These are phyloP conservation scores for Cladorrhinum sp. DNA, from an alignment of 2,329 filamentous ascomycete genomes.

Conservation along the genomic window DNA sequence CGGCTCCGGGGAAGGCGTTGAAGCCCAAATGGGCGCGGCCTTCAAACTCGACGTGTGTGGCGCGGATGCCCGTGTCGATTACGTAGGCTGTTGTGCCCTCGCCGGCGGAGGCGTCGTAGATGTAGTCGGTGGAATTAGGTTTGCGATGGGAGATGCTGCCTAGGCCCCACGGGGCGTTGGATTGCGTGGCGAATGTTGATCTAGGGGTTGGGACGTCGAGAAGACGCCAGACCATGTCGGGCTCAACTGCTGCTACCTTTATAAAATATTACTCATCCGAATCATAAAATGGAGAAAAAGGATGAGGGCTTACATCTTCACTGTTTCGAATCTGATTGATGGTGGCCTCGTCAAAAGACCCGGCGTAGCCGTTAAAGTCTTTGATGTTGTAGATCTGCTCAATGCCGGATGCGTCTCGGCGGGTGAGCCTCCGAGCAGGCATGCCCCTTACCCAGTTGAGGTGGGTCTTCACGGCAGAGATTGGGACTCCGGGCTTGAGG, in stretches of 20 bases:
- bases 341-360: constrained; percentile 42
- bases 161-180: constrained; percentile 28
- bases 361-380: constrained; percentile 41
- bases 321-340: constrained; percentile 38
- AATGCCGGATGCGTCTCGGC: constrained; percentile 38
- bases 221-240: constrained; percentile 21
- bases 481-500: constrained; percentile 36
- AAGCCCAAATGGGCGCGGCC: constrained; percentile 16
- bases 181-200: constrained; percentile 13
- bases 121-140: constrained; percentile 23
- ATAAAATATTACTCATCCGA: neutral
- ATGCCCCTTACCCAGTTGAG: constrained; percentile 36
- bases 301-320: constrained; percentile 32
- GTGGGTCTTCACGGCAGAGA: constrained; percentile 35
- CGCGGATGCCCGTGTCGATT: constrained; percentile 19
- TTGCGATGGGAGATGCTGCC: constrained; percentile 29
- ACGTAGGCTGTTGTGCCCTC: constrained; percentile 35
- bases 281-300: neutral
- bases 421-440: constrained; percentile 36
- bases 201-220: neutral
- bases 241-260: constrained; percentile 24
- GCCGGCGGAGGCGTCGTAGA: constrained; percentile 28
- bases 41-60: constrained; percentile 19
- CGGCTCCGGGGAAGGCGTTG: constrained; percentile 17
- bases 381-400: constrained; percentile 42